These are phyloP conservation scores for Reutealis trisperma DNA, from an alignment of 345 rosid species.

Conservation along the genomic window DNA sequence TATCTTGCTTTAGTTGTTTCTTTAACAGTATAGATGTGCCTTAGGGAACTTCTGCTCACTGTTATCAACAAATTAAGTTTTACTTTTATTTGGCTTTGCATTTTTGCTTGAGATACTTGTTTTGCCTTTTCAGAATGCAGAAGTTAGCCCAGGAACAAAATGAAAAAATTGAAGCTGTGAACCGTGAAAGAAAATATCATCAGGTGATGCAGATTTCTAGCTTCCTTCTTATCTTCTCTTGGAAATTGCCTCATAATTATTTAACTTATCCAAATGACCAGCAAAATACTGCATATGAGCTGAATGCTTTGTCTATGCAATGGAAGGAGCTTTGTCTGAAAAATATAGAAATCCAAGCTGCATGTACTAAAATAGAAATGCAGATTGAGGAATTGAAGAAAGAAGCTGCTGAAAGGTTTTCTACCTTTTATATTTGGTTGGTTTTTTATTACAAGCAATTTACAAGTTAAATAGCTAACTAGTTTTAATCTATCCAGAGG, in stretches of 20 bases:
- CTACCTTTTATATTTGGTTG: constrained; percentile 11
- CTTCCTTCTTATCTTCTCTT: constrained; percentile 1
- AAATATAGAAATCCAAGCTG: constrained; percentile 81
- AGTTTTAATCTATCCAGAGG: constrained; percentile 45
- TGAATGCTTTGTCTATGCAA: constrained; percentile 77
- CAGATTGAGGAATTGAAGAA: constrained; percentile 56
- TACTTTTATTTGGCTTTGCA: not conserved
- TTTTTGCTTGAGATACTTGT: not conserved
- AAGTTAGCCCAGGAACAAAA: constrained; percentile 75
- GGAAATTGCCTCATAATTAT: constrained; percentile 21
- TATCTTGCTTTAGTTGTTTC: not conserved
- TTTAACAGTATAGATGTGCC: not conserved
- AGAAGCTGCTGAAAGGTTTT: constrained; percentile 79
- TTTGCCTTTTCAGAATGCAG: constrained; percentile 58
- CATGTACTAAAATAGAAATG: constrained; percentile 63
- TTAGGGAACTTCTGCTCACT: not conserved
- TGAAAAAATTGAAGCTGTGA: constrained; percentile 84
- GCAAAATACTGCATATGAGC: constrained; percentile 94
- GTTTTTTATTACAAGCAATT: constrained; percentile 7
- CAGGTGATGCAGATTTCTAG: constrained; percentile 56
- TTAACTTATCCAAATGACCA: constrained; percentile 29
- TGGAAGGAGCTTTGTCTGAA: constrained; percentile 91
- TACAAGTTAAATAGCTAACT: constrained; percentile 23
- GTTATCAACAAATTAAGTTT: not conserved
- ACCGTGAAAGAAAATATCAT: constrained; percentile 90